These are phyloP conservation scores for Heterobasidion occidentale DNA, from an alignment of 1,284 basidiomycete species.

Conservation along the genomic window DNA sequence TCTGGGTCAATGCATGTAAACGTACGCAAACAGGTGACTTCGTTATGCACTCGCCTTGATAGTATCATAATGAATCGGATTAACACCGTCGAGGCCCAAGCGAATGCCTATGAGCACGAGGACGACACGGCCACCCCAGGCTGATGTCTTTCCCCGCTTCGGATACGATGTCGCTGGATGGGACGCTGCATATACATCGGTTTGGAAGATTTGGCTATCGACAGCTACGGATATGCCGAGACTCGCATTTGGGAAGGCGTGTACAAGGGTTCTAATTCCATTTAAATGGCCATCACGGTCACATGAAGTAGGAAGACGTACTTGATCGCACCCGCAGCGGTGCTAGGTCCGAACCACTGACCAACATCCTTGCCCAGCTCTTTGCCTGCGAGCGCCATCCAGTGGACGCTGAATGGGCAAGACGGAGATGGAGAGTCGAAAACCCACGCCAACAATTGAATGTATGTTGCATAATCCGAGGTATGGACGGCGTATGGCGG, in stretches of 20 bases:
- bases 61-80: conserved; percentile 90
- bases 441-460: conserved; percentile 91
- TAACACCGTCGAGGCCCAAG: conserved; percentile 88
- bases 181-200: conserved; percentile 81
- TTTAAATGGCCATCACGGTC: neutral
- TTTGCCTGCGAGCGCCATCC: conserved; percentile 93
- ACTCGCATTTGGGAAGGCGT: conserved; percentile 74
- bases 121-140: conserved; percentile 83
- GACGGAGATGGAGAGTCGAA: conserved; percentile 83
- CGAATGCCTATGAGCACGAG: conserved; percentile 83
- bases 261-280: conserved; percentile 59
- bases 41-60: conserved; percentile 63
- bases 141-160: conserved; percentile 20
- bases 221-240: conserved; percentile 79
- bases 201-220: conserved; percentile 81
- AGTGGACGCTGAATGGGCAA: conserved; percentile 94
- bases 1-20: conserved; percentile 31
- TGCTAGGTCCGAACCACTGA: conserved; percentile 97
- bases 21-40: neutral
- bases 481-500: conserved; percentile 55
- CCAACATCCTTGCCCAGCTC: conserved; percentile 93
- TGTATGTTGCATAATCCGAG: conserved; percentile 66
- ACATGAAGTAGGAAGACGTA: conserved; percentile 7
- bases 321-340: conserved; percentile 95
- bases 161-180: conserved; percentile 33